Conservation (phyloP, 352 stramenopile species). For the Globisporangium cystogenes region DNA sequence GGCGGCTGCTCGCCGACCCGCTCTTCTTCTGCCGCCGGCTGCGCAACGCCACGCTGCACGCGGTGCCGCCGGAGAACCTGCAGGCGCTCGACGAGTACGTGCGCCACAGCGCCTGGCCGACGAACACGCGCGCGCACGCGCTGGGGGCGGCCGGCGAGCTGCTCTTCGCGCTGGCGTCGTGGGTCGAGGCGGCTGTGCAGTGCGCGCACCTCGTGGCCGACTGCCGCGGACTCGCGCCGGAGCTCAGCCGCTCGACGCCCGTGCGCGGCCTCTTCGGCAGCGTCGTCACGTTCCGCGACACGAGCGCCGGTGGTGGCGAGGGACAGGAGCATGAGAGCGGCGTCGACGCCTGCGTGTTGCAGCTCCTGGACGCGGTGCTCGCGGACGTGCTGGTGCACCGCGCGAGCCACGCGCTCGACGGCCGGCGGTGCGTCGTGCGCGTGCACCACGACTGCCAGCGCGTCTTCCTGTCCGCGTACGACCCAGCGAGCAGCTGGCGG, state of each 20-base stretch:
- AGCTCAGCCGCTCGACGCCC: constrained; percentile 47
- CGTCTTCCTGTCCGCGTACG: constrained; percentile 67
- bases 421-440: constrained; percentile 46
- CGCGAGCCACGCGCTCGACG: constrained; percentile 33
- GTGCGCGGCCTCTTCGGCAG: constrained; percentile 57
- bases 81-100: constrained; percentile 52
- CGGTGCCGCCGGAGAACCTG: constrained; percentile 48
- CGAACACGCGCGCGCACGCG: constrained; percentile 21
- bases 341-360: constrained; percentile 22
- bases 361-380: constrained; percentile 60
- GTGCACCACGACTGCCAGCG: constrained; percentile 69
- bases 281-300: constrained; percentile 52
- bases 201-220: constrained; percentile 39
- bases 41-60: constrained; percentile 26
- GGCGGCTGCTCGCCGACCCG: constrained; percentile 42
- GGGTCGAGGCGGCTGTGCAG: constrained; percentile 36
- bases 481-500: constrained; percentile 34
- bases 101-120: constrained; percentile 44
- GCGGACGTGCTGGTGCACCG: constrained; percentile 63
- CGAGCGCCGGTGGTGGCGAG: constrained; percentile 3
- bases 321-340: constrained; percentile 14
- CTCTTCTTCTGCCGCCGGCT: constrained; percentile 48
- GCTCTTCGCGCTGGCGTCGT: constrained; percentile 43
- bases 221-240: constrained; percentile 29
- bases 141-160: constrained; percentile 19